Evolutionary conservation across 345 rosid species (phyloP), one percentile per base, ranked within the genome.

Genomic region (Eucalyptus pauciflora): DNA sequence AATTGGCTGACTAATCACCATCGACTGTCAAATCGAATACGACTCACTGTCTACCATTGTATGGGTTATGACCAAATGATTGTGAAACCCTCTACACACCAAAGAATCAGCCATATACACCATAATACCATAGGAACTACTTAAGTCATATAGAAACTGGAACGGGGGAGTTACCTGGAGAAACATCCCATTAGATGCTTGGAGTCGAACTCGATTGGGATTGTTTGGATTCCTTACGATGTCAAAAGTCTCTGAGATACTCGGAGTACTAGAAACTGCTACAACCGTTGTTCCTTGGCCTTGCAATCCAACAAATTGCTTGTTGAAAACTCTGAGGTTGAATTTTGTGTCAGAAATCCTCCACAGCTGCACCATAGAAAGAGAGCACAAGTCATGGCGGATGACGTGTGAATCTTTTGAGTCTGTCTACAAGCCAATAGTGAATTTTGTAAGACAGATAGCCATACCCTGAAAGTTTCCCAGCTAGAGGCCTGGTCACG

Each of bases 391-490:
- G 22, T 20, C 43, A 71, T 18, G 76, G 22, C 10, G 27, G 14
- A 71, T 14, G 14, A 12, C 27, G 14, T 18, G 25, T 37, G 25
- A 71, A 37, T 71, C 46, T 71, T 71, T 37, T 71, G 46, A 37
- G 46, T 46, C 43, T 37, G 27, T 37, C 46, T 71, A 37, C 83
- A 37, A 71, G 83, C 18, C 14, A 12, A 71, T 37, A 18, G 52
- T 50, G 9, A 3, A 15, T n/a, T 86, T 25, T 48, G 52, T n/a
- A 4, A 45, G 87, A 48, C 43, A 37, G 81, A 37, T 6, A 71
- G 46, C 7, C 83, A 71, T 45, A 91, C 94, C 90, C 87, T 87
- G 91, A 92, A 91, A 81, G 91, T 92, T 90, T 93, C 92, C 94
- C 94, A 91, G 46, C 29, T 80, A 48, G 89, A 88, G 52, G 92